Base-by-base conservation (phyloP, 2,329 filamentous ascomycete genomes). In the Phaeosphaeriaceae sp. region DNA sequence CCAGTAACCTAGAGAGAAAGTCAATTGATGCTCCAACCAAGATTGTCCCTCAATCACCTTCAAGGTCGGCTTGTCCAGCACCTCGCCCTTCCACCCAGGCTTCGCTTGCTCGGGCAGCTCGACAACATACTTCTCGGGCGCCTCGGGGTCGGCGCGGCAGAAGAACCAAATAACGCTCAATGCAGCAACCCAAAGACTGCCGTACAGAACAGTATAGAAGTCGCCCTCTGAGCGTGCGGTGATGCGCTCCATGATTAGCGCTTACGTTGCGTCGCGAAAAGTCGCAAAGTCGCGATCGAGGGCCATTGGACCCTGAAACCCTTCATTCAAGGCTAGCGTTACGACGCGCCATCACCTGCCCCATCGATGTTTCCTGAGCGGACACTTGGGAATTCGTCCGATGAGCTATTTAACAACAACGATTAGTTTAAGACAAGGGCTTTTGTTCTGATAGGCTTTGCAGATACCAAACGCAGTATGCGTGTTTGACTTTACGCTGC, bases 91-190 rank as follows among this genome's bases (percentile, higher is more conserved):
- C 74, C 83, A 86, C 7, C 76, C 81, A 15, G 76, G 68, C 49
- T 83, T 80, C 53, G 87, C 86, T 62, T 85, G 77, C 74, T 86
- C 85, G n/a, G 90, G 89, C 44, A 84, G 69, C 5, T 86, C 82
- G 27, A 92, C 84, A 47, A 77, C 78, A 78, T 91, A 93, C 33
- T 80, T 80, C 44, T 87, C 84, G 5, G 80, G 72, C n/a, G 74
- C 73, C 63, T 83, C 82, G 17, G 63, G 63, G 51, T 76, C 71
- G 17, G 59, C 71, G 50, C 54, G 75, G 51, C 58, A 75, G 31
- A 56, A 65, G 48, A 58, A 62, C 64, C 64, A 75, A 31, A 74
- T 58, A 1, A 70, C 46, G 1, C 60, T 58, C 25, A 75, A 58
- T 0, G 71, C 69, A 17, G 54, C 60, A 47, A 53, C 65, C 67